Evolutionary conservation across 2,329 filamentous ascomycete species (phyloP).

Genomic region (Botrytis cinerea): DNA sequence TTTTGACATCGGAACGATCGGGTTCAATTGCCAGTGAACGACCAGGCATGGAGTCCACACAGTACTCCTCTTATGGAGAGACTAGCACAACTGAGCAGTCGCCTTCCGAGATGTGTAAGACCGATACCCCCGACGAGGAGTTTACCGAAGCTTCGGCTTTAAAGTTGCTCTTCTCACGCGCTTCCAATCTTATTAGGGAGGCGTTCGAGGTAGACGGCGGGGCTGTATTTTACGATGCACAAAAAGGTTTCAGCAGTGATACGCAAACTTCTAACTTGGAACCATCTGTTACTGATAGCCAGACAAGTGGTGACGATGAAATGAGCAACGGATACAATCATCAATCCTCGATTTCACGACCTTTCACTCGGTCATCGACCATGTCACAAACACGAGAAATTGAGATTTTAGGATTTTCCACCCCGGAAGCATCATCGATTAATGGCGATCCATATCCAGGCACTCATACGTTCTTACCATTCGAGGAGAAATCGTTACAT

Average conservation of each 20-base stretch:
- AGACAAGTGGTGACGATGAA: slow-evolving; percentile 19
- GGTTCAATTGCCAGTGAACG: slow-evolving; percentile 15
- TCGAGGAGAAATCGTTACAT: slow-evolving; percentile 39
- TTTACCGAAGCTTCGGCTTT: slow-evolving; percentile 36
- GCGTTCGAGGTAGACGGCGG: slow-evolving; percentile 42
- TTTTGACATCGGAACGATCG: slow-evolving; percentile 20
- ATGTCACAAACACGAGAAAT: slow-evolving; percentile 27
- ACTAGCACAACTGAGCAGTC: slow-evolving; percentile 31
- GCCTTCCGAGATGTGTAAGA: slow-evolving; percentile 24
- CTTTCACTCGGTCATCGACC: slow-evolving; percentile 13
- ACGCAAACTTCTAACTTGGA: not conserved
- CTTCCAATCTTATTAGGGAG: slow-evolving; percentile 41
- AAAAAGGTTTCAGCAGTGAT: slow-evolving; percentile 34
- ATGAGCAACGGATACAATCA: not conserved
- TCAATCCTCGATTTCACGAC: not conserved
- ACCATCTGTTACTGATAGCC: slow-evolving; percentile 23
- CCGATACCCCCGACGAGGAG: slow-evolving; percentile 28
- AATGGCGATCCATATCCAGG: slow-evolving; percentile 38
- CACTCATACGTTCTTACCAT: slow-evolving; percentile 33
- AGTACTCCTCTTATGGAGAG: slow-evolving; percentile 29
- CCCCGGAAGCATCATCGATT: slow-evolving; percentile 37
- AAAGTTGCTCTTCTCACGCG: slow-evolving; percentile 39
- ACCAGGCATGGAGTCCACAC: slow-evolving; percentile 28
- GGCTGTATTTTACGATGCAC: slow-evolving; percentile 41
- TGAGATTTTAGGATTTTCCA: slow-evolving; percentile 41